Conservation (phyloP, 805 yeast species). For the Peterozyma toletana region DNA sequence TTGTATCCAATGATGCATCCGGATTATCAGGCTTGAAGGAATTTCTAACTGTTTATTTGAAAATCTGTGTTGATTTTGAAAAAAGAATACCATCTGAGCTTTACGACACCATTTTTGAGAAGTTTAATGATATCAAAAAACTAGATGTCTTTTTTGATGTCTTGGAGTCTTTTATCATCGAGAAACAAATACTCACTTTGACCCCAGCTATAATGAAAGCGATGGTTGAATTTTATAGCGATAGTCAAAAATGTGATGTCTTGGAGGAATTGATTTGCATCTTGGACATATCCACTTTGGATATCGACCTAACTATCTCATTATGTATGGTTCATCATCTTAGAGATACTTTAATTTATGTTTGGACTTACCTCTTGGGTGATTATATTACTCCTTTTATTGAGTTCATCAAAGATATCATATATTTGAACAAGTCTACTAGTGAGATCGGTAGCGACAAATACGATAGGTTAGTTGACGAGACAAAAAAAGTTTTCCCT, state of each 20-base stretch:
- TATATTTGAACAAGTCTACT: background rate
- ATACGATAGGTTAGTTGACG: slow-evolving; percentile 7
- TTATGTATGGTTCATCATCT: slow-evolving; percentile 52
- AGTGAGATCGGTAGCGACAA: slow-evolving; percentile 10
- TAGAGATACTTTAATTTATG: slow-evolving; percentile 56
- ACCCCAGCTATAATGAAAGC: slow-evolving; percentile 61
- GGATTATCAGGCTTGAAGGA: slow-evolving; percentile 16
- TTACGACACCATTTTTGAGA: slow-evolving; percentile 39
- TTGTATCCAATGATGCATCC: slow-evolving; percentile 3
- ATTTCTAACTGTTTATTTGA: slow-evolving; percentile 30
- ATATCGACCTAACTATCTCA: slow-evolving; percentile 67
- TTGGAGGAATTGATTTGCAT: slow-evolving; percentile 67
- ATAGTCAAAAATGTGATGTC: slow-evolving; percentile 30
- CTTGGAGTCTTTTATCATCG: slow-evolving; percentile 44
- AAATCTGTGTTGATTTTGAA: slow-evolving; percentile 29
- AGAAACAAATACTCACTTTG: slow-evolving; percentile 35
- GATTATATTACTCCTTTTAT: slow-evolving; percentile 70
- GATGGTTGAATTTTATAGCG: slow-evolving; percentile 46
- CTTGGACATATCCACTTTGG: slow-evolving; percentile 60
- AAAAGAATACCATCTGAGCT: slow-evolving; percentile 22
- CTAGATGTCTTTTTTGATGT: slow-evolving; percentile 38
- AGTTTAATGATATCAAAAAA: slow-evolving; percentile 25
- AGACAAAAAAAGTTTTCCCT: slow-evolving; percentile 30
- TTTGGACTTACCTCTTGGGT: slow-evolving; percentile 62
- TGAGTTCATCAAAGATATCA: slow-evolving; percentile 41